These are phyloP conservation scores for Geum urbanum DNA, from an alignment of 306 rosid species.

Conservation along the genomic window DNA sequence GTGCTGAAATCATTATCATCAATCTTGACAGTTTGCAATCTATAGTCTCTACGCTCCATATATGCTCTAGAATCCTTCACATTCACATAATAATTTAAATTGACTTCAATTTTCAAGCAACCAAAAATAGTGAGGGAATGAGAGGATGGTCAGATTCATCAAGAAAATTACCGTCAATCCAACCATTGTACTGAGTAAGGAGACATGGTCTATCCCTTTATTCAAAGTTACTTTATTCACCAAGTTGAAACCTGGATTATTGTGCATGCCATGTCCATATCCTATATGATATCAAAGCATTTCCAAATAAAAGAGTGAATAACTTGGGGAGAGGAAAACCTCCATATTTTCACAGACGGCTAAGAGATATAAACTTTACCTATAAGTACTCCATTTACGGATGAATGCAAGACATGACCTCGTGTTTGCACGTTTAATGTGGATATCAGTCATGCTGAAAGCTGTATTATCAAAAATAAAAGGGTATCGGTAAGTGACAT, in stretches of 20 bases:
- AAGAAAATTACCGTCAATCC: constrained; percentile 66
- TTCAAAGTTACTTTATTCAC: constrained; percentile 36
- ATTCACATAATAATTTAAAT: constrained; percentile 5
- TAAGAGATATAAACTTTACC: constrained; percentile 35
- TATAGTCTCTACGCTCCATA: constrained; percentile 59
- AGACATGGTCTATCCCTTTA: constrained; percentile 55
- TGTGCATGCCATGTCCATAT: constrained; percentile 59
- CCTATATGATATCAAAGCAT: constrained; percentile 38
- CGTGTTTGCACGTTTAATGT: constrained; percentile 43
- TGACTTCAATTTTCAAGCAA: not conserved
- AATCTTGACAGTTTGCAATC: constrained; percentile 46
- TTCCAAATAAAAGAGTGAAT: not conserved
- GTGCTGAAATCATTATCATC: constrained; percentile 41
- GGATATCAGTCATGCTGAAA: constrained; percentile 29
- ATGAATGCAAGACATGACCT: constrained; percentile 69
- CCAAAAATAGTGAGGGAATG: not conserved
- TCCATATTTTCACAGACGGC: not conserved
- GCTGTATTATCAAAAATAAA: constrained; percentile 21
- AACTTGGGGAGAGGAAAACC: not conserved
- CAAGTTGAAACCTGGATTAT: constrained; percentile 31
- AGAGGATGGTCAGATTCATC: constrained; percentile 5
- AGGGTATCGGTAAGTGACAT: not conserved
- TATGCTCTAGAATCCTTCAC: constrained; percentile 68
- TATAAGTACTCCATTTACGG: constrained; percentile 53
- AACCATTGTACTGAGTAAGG: constrained; percentile 75